phyloP scores from a whole-genome alignment of 169 alveolate genomes.

The Plasmodium coatneyi region DNA sequence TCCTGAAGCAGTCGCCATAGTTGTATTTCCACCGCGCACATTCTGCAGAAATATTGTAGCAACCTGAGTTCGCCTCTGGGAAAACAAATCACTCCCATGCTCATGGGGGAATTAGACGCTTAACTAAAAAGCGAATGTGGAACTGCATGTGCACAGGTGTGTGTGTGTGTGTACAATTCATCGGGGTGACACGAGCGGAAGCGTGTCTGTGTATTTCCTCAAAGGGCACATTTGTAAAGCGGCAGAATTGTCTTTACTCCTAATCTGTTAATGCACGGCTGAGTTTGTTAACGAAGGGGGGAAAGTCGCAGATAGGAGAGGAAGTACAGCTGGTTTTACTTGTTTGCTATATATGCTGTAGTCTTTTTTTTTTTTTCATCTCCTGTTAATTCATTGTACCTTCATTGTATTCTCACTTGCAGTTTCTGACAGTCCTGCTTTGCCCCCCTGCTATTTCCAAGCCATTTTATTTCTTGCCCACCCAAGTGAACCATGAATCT shows the following conservation, averaged over 20 bases:
- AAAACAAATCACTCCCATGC: not conserved
- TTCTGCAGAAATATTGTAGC: not conserved
- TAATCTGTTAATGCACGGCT: not conserved
- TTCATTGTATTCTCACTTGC: not conserved
- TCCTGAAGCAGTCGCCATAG: not conserved
- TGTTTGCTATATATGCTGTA: not conserved
- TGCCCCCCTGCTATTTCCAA: not conserved
- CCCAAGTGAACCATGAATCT: conserved; percentile 33
- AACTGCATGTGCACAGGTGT: not conserved
- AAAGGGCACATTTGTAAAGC: not conserved
- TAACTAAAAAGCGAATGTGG: not conserved
- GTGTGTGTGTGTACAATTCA: not conserved
- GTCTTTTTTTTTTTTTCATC: no score
- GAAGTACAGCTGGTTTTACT: not conserved
- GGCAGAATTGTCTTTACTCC: not conserved
- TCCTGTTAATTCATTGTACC: not conserved
- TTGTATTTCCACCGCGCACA: not conserved
- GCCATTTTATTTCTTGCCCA: not conserved
- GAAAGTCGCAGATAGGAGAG: not conserved
- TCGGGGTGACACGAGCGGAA: not conserved
- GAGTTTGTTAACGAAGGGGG: not conserved
- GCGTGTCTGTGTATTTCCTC: not conserved
- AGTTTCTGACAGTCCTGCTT: not conserved
- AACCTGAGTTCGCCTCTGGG: not conserved
- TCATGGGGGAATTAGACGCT: not conserved